These are phyloP conservation scores for Coniophora puteana DNA, from an alignment of 1,284 basidiomycete genomes.

Conservation along the genomic window DNA sequence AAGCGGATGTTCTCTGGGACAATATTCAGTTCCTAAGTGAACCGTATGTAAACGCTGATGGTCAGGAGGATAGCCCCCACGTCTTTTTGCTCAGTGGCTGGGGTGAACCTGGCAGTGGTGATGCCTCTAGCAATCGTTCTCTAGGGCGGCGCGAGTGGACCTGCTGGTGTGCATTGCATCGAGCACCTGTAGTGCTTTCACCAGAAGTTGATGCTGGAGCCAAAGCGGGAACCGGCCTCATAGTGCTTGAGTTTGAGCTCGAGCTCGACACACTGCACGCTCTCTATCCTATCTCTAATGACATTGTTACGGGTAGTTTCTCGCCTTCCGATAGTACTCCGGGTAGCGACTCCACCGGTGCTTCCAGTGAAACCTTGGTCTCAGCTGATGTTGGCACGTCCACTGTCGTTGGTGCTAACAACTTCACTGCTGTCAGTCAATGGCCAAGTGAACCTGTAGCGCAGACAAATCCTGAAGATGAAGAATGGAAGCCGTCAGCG, in stretches of 20 bases:
- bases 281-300: conserved; percentile 46
- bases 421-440: not conserved
- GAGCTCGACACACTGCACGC: conserved; percentile 76
- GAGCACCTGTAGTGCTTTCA: conserved; percentile 40
- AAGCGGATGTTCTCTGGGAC: conserved; percentile 75
- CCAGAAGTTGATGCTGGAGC: conserved; percentile 31
- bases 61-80: conserved; percentile 55
- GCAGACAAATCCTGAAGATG: conserved; percentile 29
- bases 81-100: conserved; percentile 74
- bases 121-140: conserved; percentile 32
- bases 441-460: conserved; percentile 4
- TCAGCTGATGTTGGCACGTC: not conserved
- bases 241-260: conserved; percentile 84
- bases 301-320: not conserved
- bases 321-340: conserved; percentile 16
- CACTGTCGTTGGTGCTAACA: not conserved
- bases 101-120: conserved; percentile 57
- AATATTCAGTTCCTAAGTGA: conserved; percentile 70
- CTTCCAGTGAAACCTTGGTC: not conserved
- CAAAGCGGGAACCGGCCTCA: conserved; percentile 24
- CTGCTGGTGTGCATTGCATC: conserved; percentile 83
- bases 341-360: conserved; percentile 11
- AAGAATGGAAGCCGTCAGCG: conserved; percentile 46
- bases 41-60: conserved; percentile 42
- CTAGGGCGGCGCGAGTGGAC: conserved; percentile 59